Conservation (phyloP, 306 rosid species). For the Glycine soja region DNA sequence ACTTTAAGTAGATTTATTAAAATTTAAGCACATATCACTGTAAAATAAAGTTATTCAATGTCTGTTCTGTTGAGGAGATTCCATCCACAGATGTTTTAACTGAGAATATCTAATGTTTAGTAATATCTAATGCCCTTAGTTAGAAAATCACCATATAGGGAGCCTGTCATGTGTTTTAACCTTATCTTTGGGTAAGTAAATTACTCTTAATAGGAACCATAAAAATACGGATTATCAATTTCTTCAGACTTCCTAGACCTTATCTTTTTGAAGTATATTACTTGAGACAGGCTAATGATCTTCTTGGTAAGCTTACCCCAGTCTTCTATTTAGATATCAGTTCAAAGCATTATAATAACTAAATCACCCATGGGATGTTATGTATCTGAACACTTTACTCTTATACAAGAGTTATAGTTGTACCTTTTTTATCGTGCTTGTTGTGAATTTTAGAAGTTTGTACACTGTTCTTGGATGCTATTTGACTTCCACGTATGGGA, state of each 20-base stretch:
- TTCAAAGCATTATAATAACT: slow-evolving; percentile 18
- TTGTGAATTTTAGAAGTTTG: slow-evolving; percentile 12
- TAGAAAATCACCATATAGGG: slow-evolving; percentile 30
- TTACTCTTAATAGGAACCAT: slow-evolving; percentile 28
- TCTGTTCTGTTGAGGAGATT: slow-evolving; percentile 13
- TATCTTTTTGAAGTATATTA: slow-evolving; percentile 19
- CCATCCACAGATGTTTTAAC: slow-evolving; percentile 18
- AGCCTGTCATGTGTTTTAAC: slow-evolving; percentile 20
- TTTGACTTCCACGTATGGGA: slow-evolving; percentile 8
- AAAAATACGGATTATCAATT: slow-evolving; percentile 13
- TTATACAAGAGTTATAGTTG: background rate
- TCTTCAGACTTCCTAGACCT: slow-evolving; percentile 10
- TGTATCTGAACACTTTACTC: background rate
- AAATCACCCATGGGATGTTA: slow-evolving; percentile 11
- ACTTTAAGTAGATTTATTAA: slow-evolving; percentile 21
- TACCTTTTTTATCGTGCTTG: background rate
- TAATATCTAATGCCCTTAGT: slow-evolving; percentile 10
- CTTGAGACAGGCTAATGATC: slow-evolving; percentile 22
- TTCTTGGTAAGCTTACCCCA: slow-evolving; percentile 10
- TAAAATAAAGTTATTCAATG: background rate
- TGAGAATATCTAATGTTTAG: slow-evolving; percentile 16
- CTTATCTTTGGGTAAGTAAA: background rate
- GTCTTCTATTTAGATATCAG: slow-evolving; percentile 14
- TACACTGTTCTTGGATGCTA: slow-evolving; percentile 4
- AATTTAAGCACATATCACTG: slow-evolving; percentile 17